phyloP scores from a whole-genome alignment of 2,329 filamentous ascomycete species.

The Colletotrichum tabaci region DNA sequence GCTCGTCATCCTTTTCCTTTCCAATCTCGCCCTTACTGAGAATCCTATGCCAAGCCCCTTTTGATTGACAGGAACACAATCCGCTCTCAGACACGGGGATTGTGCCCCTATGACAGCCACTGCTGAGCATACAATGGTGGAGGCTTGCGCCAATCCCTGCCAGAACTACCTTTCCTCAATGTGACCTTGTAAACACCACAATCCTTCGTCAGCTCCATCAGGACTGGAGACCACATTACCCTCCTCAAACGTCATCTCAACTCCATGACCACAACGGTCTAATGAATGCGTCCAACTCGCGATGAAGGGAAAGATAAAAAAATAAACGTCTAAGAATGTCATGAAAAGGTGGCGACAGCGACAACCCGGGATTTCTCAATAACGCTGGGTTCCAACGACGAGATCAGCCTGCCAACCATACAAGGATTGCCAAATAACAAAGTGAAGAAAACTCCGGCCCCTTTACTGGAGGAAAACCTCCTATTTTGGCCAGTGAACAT shows the following conservation, averaged over 20 bases:
- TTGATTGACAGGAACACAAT: neutral
- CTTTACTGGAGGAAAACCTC: constrained; percentile 36
- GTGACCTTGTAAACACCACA: constrained; percentile 27
- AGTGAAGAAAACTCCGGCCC: constrained; percentile 40
- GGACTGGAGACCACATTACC: constrained; percentile 11
- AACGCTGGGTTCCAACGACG: constrained; percentile 34
- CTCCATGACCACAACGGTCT: constrained; percentile 29
- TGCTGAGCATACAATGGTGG: constrained; percentile 1
- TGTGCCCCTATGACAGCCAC: neutral
- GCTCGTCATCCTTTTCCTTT: constrained; percentile 28
- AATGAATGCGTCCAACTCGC: constrained; percentile 30
- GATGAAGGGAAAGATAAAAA: constrained; percentile 40
- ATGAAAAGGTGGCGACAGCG: constrained; percentile 4
- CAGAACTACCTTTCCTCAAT: constrained; percentile 15
- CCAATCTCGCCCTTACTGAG: constrained; percentile 24
- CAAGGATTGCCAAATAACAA: constrained; percentile 24
- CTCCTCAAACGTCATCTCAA: neutral
- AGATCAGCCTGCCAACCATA: constrained; percentile 17
- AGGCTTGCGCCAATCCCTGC: constrained; percentile 27
- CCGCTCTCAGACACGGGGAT: neutral
- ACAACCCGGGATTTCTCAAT: constrained; percentile 13
- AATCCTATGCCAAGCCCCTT: neutral
- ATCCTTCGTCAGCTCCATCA: constrained; percentile 14
- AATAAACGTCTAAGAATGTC: constrained; percentile 43
- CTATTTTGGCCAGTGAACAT: constrained; percentile 54